A percentile compares a stretch with the other conserved stretches of the same genome.
Conservation (phyloP, 1,284 basidiomycete genomes). For the Flammula alnicola region DNA sequence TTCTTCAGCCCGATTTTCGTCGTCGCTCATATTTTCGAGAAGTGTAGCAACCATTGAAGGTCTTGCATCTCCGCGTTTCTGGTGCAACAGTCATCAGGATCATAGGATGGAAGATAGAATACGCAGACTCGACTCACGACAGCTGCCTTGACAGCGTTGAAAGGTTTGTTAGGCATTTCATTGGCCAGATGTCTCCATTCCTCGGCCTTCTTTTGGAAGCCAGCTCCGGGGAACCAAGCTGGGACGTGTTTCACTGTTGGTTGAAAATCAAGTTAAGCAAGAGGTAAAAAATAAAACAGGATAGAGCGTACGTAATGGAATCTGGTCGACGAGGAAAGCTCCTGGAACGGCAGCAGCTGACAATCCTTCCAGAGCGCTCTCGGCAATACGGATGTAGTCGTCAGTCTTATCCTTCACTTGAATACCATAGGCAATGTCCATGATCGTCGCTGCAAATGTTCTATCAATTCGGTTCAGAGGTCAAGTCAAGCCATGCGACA, state of each 20-base stretch:
- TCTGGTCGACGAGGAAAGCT: constrained; percentile 33
- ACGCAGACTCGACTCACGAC: neutral
- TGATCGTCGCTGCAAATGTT: no score
- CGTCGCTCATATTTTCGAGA: neutral
- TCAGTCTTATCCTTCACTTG: no score
- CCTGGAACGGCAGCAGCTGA: constrained; percentile 30
- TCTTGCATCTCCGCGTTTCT: neutral
- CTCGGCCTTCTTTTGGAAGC: constrained; percentile 31
- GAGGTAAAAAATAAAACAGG: no score
- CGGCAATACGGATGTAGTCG: no score
- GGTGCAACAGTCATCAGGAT: neutral
- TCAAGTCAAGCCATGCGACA: no score
- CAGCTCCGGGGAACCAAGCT: constrained; percentile 37
- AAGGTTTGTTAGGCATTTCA: neutral
- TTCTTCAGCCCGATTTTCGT: neutral
- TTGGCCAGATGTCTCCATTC: constrained; percentile 22
- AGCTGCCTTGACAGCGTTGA: neutral
- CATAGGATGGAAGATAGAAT: neutral
- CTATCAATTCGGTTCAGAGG: no score
- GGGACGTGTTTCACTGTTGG: constrained; percentile 39
- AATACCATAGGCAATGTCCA: no score
- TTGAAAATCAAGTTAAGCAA: no score
- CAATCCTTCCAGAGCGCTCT: neutral
- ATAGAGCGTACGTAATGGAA: no score
- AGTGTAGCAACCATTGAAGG: neutral